Evolutionary conservation across 305 asterid genomes (phyloP).

Genomic region (Fraxinus nigra): DNA sequence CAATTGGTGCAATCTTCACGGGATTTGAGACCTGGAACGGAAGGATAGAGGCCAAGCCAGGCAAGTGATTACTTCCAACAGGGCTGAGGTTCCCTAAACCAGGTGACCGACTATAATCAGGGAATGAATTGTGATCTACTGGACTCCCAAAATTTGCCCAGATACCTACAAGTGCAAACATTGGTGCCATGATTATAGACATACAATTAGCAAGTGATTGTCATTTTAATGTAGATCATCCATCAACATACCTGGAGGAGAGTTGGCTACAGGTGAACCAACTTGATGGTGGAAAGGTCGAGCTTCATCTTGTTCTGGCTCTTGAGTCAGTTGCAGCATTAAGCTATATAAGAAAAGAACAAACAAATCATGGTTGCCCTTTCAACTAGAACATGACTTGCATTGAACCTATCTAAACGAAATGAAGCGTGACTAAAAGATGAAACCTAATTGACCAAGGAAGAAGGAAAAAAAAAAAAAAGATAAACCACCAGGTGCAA

Average conservation of each 20-base stretch:
- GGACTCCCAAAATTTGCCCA: constrained; percentile 91
- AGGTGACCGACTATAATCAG: constrained; percentile 52
- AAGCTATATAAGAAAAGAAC: constrained; percentile 45
- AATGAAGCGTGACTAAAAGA: background rate
- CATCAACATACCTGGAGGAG: constrained; percentile 72
- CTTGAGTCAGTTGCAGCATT: constrained; percentile 81
- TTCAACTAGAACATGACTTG: background rate
- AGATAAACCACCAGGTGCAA: background rate
- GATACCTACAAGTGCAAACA: constrained; percentile 45
- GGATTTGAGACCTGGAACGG: constrained; percentile 62
- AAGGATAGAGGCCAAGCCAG: constrained; percentile 89
- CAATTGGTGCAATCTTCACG: constrained; percentile 81
- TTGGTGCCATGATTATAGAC: constrained; percentile 7
- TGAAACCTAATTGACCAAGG: background rate
- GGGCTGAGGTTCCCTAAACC: constrained; percentile 57
- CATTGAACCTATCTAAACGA: background rate
- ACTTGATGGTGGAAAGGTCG: constrained; percentile 59
- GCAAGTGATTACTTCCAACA: constrained; percentile 45
- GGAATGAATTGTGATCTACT: constrained; percentile 58
- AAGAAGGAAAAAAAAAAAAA: background rate
- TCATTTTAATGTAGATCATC: background rate
- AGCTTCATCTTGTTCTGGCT: constrained; percentile 72
- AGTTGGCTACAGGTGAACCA: constrained; percentile 78
- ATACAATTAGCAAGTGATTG: background rate
- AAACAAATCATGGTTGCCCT: constrained; percentile 17